These are phyloP conservation scores for Batkoa obscura DNA, from an alignment of 371 early-diverging fungal genomes.

Conservation along the genomic window DNA sequence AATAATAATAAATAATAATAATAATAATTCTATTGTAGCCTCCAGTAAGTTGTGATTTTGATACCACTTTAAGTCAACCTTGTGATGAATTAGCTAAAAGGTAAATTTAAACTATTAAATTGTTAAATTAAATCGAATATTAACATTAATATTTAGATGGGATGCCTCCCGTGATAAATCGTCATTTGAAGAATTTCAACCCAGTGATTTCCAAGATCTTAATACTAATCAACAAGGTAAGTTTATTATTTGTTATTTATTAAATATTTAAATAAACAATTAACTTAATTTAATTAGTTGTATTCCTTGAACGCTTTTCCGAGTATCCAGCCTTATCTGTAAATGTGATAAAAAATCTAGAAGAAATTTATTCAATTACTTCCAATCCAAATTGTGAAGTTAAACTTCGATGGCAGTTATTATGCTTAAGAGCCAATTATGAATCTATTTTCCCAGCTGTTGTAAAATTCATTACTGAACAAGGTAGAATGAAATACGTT, in stretches of 20 bases:
- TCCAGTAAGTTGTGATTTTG: conserved; percentile 67
- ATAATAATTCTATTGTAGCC: conserved; percentile 27
- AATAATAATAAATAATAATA: too few relatives aligned
- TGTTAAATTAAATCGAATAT: neutral
- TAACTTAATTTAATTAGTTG: conserved; percentile 19
- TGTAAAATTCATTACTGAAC: conserved; percentile 54
- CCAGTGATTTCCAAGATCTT: conserved; percentile 39
- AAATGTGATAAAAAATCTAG: conserved; percentile 40
- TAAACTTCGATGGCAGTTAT: conserved; percentile 65
- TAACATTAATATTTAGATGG: conserved; percentile 23
- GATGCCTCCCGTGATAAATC: conserved; percentile 26
- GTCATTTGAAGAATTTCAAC: conserved; percentile 27
- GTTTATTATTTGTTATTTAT: neutral
- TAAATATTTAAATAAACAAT: neutral
- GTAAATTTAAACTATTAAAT: neutral
- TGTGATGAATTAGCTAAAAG: conserved; percentile 41
- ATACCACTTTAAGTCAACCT: conserved; percentile 59
- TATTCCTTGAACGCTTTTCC: conserved; percentile 64
- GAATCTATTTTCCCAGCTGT: conserved; percentile 55
- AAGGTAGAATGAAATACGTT: conserved; percentile 93
- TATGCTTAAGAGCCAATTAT: conserved; percentile 60
- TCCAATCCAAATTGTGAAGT: conserved; percentile 64
- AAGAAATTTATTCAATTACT: conserved; percentile 48
- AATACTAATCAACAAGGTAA: conserved; percentile 52
- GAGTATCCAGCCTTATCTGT: conserved; percentile 47